Evolutionary conservation across 169 alveolate species (phyloP).

Genomic region (Plasmodium fragile): DNA sequence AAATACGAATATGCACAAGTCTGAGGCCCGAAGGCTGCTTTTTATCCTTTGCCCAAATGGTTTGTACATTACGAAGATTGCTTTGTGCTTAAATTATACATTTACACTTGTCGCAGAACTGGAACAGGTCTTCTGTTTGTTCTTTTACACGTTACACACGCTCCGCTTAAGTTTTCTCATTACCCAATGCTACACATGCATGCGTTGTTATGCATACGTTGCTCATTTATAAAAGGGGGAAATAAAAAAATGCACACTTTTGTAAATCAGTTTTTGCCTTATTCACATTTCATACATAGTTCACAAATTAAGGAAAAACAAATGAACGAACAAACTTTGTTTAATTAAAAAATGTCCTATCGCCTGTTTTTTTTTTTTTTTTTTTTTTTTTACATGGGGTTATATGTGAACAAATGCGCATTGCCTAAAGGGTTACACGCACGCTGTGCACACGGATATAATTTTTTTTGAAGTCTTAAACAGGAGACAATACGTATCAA

Average conservation of each 20-base stretch:
- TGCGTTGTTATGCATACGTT: conserved; percentile 7
- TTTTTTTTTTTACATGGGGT: conserved; percentile 11
- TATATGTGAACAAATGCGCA: conserved; percentile 6
- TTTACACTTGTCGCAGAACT: background rate
- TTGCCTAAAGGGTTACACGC: background rate
- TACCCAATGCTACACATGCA: background rate
- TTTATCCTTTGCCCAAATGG: background rate
- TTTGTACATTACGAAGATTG: background rate
- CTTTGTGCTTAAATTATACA: background rate
- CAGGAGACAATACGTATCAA: conserved; percentile 20
- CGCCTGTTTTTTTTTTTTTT: background rate
- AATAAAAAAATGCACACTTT: background rate
- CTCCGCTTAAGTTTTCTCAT: background rate
- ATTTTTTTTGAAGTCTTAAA: conserved; percentile 21
- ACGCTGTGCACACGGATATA: background rate
- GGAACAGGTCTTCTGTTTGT: background rate
- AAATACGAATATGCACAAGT: background rate
- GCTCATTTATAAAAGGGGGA: background rate
- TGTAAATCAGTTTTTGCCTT: background rate
- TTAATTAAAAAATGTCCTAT: background rate
- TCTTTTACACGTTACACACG: conserved; percentile 3
- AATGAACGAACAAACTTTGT: background rate
- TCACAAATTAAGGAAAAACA: background rate
- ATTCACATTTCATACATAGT: background rate
- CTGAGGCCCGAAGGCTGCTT: background rate